Conservation (phyloP, 257 asterid genomes). For the Gentiana straminea region DNA sequence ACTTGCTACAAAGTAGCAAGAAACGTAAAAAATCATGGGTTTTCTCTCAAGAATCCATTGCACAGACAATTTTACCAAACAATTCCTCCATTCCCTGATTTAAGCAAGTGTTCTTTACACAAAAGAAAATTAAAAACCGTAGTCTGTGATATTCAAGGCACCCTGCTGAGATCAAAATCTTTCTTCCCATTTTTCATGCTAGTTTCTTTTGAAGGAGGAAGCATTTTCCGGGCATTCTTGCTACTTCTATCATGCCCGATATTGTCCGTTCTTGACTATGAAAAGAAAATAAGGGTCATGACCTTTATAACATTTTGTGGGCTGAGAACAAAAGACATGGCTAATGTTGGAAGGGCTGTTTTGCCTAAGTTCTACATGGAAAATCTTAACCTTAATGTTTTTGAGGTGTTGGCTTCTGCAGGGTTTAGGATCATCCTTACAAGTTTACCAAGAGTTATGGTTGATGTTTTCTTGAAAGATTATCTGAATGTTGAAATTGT, state of each 20-base stretch:
- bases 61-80: conserved; percentile 13
- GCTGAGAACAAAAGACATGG: conserved; percentile 40
- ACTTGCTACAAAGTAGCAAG: conserved; percentile 53
- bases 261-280: conserved; percentile 24
- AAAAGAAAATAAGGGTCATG: conserved; percentile 47
- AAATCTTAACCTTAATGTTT: conserved; percentile 38
- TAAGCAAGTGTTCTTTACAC: conserved; percentile 26
- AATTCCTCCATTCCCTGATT: conserved; percentile 23
- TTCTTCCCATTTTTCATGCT: conserved; percentile 94
- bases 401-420: conserved; percentile 32
- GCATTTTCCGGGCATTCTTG: conserved; percentile 55
- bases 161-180: conserved; percentile 39
- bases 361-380: conserved; percentile 80
- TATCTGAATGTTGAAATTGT: conserved; percentile 50
- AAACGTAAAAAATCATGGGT: conserved; percentile 40
- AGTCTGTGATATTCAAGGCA: conserved; percentile 49
- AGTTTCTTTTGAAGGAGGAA: conserved; percentile 84
- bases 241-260: conserved; percentile 57
- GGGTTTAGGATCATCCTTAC: conserved; percentile 43
- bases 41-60: conserved; percentile 24
- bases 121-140: conserved; percentile 33
- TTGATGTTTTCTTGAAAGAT: conserved; percentile 63
- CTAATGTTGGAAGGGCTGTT: conserved; percentile 56
- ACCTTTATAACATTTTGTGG: conserved; percentile 79
- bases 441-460: conserved; percentile 69